phyloP scores from a whole-genome alignment of 352 stramenopile species.

The Phytophthora pini region DNA sequence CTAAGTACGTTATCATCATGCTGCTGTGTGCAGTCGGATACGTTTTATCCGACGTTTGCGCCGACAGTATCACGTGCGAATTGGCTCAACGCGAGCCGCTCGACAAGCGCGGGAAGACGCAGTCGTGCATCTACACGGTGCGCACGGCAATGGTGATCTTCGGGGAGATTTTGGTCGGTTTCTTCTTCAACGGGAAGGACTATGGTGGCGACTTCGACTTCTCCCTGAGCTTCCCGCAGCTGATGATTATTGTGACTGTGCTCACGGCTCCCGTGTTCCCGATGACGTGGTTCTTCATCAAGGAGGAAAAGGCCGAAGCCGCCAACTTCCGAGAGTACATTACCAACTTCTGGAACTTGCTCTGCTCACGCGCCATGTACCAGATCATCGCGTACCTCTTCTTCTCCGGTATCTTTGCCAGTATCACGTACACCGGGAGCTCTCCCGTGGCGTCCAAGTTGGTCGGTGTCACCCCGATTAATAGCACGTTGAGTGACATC shows the following conservation, averaged over 20 bases:
- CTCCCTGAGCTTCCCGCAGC: constrained; percentile 49
- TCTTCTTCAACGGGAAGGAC: constrained; percentile 55
- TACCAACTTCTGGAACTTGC: constrained; percentile 27
- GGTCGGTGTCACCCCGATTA: constrained; percentile 36
- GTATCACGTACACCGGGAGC: constrained; percentile 33
- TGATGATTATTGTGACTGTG: constrained; percentile 49
- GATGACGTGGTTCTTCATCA: constrained; percentile 40
- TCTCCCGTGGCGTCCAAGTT: constrained; percentile 22
- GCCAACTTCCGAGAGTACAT: constrained; percentile 32
- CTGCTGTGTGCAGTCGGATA: constrained; percentile 78
- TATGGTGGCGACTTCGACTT: constrained; percentile 65
- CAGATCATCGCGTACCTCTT: constrained; percentile 44
- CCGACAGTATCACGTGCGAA: constrained; percentile 56
- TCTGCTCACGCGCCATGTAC: constrained; percentile 40
- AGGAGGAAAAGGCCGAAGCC: constrained; percentile 28
- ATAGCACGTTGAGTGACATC: constrained; percentile 33
- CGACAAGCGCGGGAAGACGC: constrained; percentile 40
- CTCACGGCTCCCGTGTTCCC: constrained; percentile 25
- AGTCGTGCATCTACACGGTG: constrained; percentile 52
- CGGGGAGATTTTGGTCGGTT: constrained; percentile 37
- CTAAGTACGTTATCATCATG: constrained; percentile 71
- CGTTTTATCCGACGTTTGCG: constrained; percentile 72
- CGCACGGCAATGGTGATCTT: constrained; percentile 44
- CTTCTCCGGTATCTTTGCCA: constrained; percentile 33
- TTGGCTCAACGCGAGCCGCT: constrained; percentile 51